Evolutionary conservation across 140 eudicot species (phyloP).

Genomic region (Bidens hawaiensis): DNA sequence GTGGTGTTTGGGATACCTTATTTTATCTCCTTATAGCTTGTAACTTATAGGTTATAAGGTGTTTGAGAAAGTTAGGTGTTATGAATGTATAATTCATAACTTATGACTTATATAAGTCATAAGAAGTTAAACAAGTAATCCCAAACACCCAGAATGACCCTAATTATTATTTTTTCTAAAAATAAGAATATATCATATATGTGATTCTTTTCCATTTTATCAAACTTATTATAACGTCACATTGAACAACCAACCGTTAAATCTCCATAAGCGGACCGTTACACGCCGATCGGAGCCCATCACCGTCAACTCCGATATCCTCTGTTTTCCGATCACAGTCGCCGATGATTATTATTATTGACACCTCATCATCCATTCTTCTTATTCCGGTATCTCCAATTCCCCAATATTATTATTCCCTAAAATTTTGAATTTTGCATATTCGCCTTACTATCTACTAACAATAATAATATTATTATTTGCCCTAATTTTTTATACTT

Average conservation of each 20-base stretch:
- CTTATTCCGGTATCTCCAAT: conserved; percentile 19
- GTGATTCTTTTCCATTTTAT: background rate
- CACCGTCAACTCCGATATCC: conserved; percentile 9
- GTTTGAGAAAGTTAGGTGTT: no score
- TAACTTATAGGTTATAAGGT: no score
- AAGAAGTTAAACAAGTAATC: no score
- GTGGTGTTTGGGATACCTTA: no score
- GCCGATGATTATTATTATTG: background rate
- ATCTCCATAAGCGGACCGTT: background rate
- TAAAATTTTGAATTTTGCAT: conserved; percentile 8
- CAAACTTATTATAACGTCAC: background rate
- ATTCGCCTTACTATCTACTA: background rate
- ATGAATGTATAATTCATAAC: no score
- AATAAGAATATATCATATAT: no score
- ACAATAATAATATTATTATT: no score
- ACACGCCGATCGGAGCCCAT: background rate
- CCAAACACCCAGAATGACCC: no score
- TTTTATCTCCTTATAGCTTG: no score
- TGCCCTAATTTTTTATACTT: no score
- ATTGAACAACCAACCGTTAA: background rate
- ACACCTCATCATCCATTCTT: background rate
- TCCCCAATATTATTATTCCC: conserved; percentile 3
- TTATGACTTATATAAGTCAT: no score
- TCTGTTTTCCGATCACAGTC: conserved; percentile 12
- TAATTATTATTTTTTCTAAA: no score